Evolutionary conservation across 495 filamentous ascomycete genomes (phyloP), one percentile per base, ranked within the genome.

Genomic region (Aspergillus sclerotioniger): DNA sequence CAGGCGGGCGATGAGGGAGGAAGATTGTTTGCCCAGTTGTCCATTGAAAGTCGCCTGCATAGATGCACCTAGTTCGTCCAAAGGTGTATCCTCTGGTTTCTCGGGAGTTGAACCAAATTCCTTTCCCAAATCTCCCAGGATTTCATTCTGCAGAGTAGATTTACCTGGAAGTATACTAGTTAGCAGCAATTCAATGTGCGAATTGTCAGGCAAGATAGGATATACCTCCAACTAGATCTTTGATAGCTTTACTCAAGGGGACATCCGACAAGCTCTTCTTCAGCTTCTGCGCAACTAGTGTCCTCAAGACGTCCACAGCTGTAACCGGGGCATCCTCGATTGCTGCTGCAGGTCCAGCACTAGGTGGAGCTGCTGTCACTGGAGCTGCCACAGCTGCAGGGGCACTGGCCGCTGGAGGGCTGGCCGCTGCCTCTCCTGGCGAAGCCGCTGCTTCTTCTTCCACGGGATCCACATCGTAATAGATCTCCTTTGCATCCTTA

Each of bases 11-110:
- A 98, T 87, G 53, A 98, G 84, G 4, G 94, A 96, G 29, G 90
- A 90, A 0, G 94, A 93, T 55, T 98, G 94, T 76, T 99, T 98
- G 62, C 94, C 94, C 50, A 98, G 85, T 76, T 97, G 92, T 51
- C 94, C 94, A 72, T 96, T 94, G 79, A 98, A 99, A 29, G 94
- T 97, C 28, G 90, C 87, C 75, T 98, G 95, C 89, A 99, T 96
- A 8, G 94, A 80, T 49, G 90, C 91, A 73, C 94, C 90, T 50
- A 99, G 80, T 76, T 99, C 94, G 66, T 98, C 95, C 39, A 99
- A 80, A 19, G 93, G 94, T 17, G 87, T 92, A 75, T 99, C 95
- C 84, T 99, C 94, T 41, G 94, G 93, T 78, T 98, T 98, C 74
- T 99, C 94, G 31, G 94, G 94, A 7, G 94, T 96, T 12, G 91